Evolutionary conservation across 129 eudicot genomes (phyloP), one percentile per base, ranked within the genome.

Genomic region (Sambucus nigra): DNA sequence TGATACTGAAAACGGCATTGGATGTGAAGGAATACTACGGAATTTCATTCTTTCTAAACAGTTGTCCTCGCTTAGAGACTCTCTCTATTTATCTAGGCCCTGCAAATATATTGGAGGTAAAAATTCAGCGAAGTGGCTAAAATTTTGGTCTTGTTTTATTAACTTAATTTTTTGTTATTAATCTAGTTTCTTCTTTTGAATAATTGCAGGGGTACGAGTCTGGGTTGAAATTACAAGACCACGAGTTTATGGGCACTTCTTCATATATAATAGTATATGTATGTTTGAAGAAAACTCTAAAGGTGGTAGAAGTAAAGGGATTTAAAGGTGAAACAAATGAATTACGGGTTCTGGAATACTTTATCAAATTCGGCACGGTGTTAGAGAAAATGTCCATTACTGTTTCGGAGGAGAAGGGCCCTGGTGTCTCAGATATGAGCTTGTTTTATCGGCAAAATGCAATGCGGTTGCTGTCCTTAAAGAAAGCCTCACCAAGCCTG

Each of bases 31-130:
- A 69, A 33, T 54, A 15, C 16, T 32, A 28, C 5, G 58, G 73
- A 10, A 47, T 61, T 18, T 1, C 68, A 14, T 61, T 53, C 61
- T 69, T 69, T 22, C 56, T 69, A 22, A 25, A 46, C 25, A 53
- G 68, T 20, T 69, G 68, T 22, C 68, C 74, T 2, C n/a, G 27
- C 5, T 10, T 69, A 41, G 51, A 69, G 29, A 5, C 17, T 32
- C 68, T 61, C n/a, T 7, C 31, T 7, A 69, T 69, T 18, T 42
- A 59, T 13, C 10, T 60, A 51, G 20, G 17, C 1, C 9, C 15
- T n/a, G 5, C 16, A 14, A 16, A 3, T 1, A 22, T 42, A 2
- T 42, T 51, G 20, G 15, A 27, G 7, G 71, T 66, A 14, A n/a
- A n/a, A n/a, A n/a, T n/a, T n/a, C n/a, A n/a, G n/a, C n/a, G n/a